These are phyloP conservation scores for Catunica adiposa DNA, from an alignment of 2,329 filamentous ascomycete species.

Conservation along the genomic window DNA sequence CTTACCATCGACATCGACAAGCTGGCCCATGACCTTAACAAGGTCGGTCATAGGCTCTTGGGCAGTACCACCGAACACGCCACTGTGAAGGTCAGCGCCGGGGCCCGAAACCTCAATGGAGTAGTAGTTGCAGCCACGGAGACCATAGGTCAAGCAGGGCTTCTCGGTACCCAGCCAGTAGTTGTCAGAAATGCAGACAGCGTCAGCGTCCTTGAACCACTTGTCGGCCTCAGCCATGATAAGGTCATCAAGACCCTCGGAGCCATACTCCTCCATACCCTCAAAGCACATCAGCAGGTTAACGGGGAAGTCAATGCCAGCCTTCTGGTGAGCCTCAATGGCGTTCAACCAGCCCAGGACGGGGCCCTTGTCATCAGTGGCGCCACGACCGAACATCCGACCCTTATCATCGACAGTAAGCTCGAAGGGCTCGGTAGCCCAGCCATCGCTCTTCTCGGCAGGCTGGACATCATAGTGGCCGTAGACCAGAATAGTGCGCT, in stretches of 20 bases:
- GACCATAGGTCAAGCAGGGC: slow-evolving; percentile 91
- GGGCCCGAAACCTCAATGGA: slow-evolving; percentile 79
- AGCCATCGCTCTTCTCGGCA: slow-evolving; percentile 81
- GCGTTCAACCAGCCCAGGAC: slow-evolving; percentile 96
- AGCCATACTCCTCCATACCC: slow-evolving; percentile 98
- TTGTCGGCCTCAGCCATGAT: slow-evolving; percentile 82
- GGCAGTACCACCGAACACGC: slow-evolving; percentile 88
- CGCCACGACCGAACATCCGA: slow-evolving; percentile 89
- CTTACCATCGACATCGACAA: slow-evolving; percentile 82
- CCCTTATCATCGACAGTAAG: slow-evolving; percentile 76
- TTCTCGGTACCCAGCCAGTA: slow-evolving; percentile 99
- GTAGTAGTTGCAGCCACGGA: slow-evolving; percentile 97
- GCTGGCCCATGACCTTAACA: slow-evolving; percentile 59
- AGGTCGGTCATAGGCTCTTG: slow-evolving; percentile 99
- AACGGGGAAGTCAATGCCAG: slow-evolving; percentile 84
- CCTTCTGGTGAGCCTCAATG: slow-evolving; percentile 94
- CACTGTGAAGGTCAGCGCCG: slow-evolving; percentile 85
- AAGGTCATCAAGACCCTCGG: slow-evolving; percentile 87
- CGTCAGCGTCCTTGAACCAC: slow-evolving; percentile 90
- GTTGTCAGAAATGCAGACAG: slow-evolving; percentile 97
- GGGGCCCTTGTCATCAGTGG: slow-evolving; percentile 95
- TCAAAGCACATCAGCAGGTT: slow-evolving; percentile 99
- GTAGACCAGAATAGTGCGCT: slow-evolving; percentile 90
- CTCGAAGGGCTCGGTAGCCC: slow-evolving; percentile 87
- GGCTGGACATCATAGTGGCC: slow-evolving; percentile 99